Evolutionary conservation across 2,329 filamentous ascomycete species (phyloP).

Genomic region (Exophiala mesophila): DNA sequence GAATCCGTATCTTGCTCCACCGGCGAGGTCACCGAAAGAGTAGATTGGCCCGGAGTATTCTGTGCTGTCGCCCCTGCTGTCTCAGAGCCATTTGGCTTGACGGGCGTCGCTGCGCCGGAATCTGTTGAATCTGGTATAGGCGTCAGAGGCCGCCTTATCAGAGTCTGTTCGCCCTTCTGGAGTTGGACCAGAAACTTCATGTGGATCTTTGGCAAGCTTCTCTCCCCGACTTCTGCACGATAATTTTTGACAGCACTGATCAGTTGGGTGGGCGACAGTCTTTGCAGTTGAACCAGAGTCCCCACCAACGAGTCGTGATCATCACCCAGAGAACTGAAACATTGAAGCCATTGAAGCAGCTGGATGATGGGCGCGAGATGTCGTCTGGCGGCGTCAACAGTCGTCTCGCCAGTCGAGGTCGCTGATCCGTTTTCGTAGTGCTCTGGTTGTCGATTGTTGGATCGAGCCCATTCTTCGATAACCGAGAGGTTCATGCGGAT

Average conservation of each 20-base stretch:
- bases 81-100: slow-evolving; percentile 12
- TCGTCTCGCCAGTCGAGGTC: slow-evolving; percentile 77
- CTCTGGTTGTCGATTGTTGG: slow-evolving; percentile 89
- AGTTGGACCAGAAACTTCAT: slow-evolving; percentile 79
- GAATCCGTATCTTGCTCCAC: slow-evolving; percentile 24
- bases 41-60: slow-evolving; percentile 10
- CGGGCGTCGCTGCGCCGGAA: slow-evolving; percentile 16
- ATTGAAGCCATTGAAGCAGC: slow-evolving; percentile 93
- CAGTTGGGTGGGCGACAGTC: slow-evolving; percentile 79
- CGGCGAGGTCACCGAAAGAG: slow-evolving; percentile 17
- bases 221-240: slow-evolving; percentile 90
- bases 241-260: slow-evolving; percentile 92
- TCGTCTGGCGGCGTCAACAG: slow-evolving; percentile 73
- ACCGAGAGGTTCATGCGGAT: slow-evolving; percentile 98
- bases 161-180: slow-evolving; percentile 62
- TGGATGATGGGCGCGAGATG: slow-evolving; percentile 90
- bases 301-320: slow-evolving; percentile 83
- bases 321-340: slow-evolving; percentile 89
- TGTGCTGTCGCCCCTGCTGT: slow-evolving; percentile 16
- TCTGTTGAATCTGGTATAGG: slow-evolving; percentile 39
- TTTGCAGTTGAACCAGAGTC: slow-evolving; percentile 82
- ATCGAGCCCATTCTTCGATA: slow-evolving; percentile 90
- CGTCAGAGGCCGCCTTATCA: slow-evolving; percentile 44
- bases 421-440: slow-evolving; percentile 93
- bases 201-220: slow-evolving; percentile 79